Conservation (phyloP, 192 early-diverging fungal genomes). For the Irineochytrium annulatum region DNA sequence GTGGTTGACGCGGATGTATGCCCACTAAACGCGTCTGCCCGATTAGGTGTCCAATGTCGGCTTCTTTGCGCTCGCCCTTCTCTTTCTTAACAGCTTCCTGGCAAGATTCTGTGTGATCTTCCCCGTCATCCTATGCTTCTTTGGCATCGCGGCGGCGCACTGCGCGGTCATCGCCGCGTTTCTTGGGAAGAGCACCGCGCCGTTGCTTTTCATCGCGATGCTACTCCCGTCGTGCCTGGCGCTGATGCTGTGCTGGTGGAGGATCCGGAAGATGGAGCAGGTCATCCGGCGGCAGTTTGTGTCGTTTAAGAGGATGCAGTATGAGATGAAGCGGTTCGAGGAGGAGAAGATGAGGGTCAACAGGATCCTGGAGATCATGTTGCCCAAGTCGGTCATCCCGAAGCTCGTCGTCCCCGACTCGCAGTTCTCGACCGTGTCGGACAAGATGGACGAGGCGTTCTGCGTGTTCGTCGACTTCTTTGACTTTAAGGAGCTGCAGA, state of each 20-base stretch:
- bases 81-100: too few species aligned
- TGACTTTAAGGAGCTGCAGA: neutral
- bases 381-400: constrained; percentile 3
- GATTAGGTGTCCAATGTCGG: too few species aligned
- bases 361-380: neutral
- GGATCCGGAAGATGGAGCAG: neutral
- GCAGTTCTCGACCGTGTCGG: constrained; percentile 2
- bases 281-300: neutral
- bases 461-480: constrained; percentile 4
- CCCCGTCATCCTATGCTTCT: too few species aligned
- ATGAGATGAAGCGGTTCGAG: neutral
- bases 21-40: too few species aligned
- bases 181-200: too few species aligned
- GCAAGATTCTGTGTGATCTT: too few species aligned
- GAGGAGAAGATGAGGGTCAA: neutral
- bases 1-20: too few species aligned
- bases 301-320: constrained; percentile 3
- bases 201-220: too few species aligned
- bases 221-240: too few species aligned
- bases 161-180: too few species aligned
- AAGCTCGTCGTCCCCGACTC: neutral
- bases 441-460: neutral
- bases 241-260: neutral
- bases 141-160: too few species aligned
- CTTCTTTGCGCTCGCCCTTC: too few species aligned